Percentiles rank a stretch among this genome's conserved stretches.
phyloP scores from a whole-genome alignment of 768 basidiomycete genomes.

The Termitomyces sp. region DNA sequence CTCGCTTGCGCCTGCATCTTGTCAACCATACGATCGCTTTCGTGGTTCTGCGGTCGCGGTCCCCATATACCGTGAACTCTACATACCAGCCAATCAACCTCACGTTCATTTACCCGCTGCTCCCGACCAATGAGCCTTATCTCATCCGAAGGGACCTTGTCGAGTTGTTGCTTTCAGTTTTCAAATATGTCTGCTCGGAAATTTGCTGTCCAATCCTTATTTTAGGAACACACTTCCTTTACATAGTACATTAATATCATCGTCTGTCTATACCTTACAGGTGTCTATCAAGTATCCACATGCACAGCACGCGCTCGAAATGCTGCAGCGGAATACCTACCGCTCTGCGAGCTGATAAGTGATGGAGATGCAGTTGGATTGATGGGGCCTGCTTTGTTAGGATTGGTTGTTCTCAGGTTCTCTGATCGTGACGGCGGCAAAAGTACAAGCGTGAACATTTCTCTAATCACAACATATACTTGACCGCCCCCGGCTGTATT shows the following conservation, averaged over 20 bases:
- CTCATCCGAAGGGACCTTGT: constrained; percentile 6
- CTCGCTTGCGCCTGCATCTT: background rate
- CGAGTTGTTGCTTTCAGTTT: constrained; percentile 6
- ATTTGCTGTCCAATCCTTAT: background rate
- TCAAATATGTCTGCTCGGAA: background rate
- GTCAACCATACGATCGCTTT: background rate
- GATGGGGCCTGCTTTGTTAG: constrained; percentile 16
- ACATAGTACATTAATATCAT: constrained; percentile 12
- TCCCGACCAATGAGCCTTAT: constrained; percentile 10
- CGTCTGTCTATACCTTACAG: constrained; percentile 2
- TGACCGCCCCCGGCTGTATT: constrained; percentile 2
- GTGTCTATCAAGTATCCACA: constrained; percentile 12
- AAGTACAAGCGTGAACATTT: constrained; percentile 11
- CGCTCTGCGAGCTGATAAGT: constrained; percentile 7
- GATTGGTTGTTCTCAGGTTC: constrained; percentile 19
- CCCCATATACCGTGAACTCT: constrained; percentile 24
- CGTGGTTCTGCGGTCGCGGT: constrained; percentile 2
- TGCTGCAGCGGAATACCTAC: constrained; percentile 8
- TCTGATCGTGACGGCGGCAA: constrained; percentile 18
- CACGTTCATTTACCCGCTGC: constrained; percentile 21
- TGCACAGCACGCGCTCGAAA: constrained; percentile 13
- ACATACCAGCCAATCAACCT: constrained; percentile 16
- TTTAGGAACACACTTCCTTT: constrained; percentile 4
- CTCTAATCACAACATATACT: constrained; percentile 11
- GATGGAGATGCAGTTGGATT: constrained; percentile 8